Evolutionary conservation across 768 basidiomycete genomes (phyloP), one percentile per base, ranked within the genome.

Genomic region (Lactarius indigo): DNA sequence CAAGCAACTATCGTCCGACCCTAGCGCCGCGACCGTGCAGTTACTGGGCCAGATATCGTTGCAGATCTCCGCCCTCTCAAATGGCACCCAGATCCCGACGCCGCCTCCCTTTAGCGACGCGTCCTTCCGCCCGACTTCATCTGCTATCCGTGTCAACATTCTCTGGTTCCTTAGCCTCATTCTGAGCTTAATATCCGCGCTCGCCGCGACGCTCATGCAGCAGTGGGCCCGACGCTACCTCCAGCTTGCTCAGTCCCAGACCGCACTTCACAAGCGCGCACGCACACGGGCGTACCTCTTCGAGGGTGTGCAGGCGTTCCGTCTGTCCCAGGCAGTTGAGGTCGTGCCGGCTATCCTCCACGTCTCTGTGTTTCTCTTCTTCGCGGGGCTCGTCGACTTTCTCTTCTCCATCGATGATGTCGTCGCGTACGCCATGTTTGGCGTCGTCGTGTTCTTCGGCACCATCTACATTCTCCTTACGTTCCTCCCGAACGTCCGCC

Each of bases 91-190:
- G n/a, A n/a, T n/a, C n/a, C n/a, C n/a, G n/a, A n/a, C n/a, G n/a
- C n/a, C n/a, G n/a, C n/a, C n/a, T n/a, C n/a, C n/a, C n/a, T n/a
- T n/a, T n/a, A 57, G 15, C n/a, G 28, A 47, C 26, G 50, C 41
- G 26, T 52, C 57, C 33, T 59, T 64, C n/a, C 42, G n/a, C 9
- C 55, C 44, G 15, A 26, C 66, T 10, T 1, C 31, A 7, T 60
- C 59, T 4, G 33, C 55, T 20, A 41, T 68, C 13, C 64, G 68
- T 33, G 44, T 68, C 28, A 68, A 68, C 42, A 63, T 68, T 28
- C 55, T 68, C 33, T 68, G 68, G 66, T 68, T 68, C 31, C 54
- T 68, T 37, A 68, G 68, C 42, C 64, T 68, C 41, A 44, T 17
- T 0, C 42, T 66, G 10, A 64, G 62, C n/a, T 23, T 66, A 23